A percentile compares a stretch with the other conserved stretches of the same genome.
phyloP scores from a whole-genome alignment of 257 asterid genomes.

The Solanum rostratum region DNA sequence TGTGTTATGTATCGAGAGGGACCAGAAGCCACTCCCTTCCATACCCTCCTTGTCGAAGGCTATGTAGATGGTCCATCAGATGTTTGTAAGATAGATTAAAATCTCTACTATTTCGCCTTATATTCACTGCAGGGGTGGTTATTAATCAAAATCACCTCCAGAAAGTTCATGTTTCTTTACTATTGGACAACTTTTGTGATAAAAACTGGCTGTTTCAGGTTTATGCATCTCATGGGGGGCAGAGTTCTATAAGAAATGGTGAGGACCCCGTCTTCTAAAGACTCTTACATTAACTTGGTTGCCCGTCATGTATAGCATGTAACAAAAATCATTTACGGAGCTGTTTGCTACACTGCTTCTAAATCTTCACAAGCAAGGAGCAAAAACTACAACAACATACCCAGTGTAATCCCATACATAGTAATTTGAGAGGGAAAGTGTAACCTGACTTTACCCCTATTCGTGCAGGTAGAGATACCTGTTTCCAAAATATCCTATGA shows the following conservation, averaged over 20 bases:
- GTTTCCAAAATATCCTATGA: no score
- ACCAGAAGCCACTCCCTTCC: constrained; percentile 78
- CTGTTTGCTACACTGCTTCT: background rate
- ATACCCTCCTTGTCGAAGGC: constrained; percentile 82
- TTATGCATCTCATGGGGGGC: constrained; percentile 75
- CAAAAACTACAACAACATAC: background rate
- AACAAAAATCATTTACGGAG: background rate
- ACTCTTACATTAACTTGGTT: background rate
- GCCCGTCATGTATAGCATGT: background rate
- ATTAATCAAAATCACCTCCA: background rate
- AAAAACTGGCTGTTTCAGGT: constrained; percentile 29
- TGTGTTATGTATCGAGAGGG: constrained; percentile 96
- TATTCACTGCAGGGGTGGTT: background rate
- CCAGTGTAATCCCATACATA: no score
- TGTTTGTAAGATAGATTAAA: constrained; percentile 62
- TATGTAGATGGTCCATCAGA: constrained; percentile 83
- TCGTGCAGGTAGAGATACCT: no score
- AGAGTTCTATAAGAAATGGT: constrained; percentile 69
- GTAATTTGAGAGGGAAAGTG: no score
- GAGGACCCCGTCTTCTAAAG: background rate
- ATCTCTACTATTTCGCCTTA: background rate
- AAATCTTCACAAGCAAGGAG: background rate
- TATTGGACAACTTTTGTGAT: background rate
- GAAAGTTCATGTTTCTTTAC: background rate
- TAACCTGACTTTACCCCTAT: no score